Conservation (phyloP, 2,329 filamentous ascomycete genomes). For the Ascochyta viciae-villosae region DNA sequence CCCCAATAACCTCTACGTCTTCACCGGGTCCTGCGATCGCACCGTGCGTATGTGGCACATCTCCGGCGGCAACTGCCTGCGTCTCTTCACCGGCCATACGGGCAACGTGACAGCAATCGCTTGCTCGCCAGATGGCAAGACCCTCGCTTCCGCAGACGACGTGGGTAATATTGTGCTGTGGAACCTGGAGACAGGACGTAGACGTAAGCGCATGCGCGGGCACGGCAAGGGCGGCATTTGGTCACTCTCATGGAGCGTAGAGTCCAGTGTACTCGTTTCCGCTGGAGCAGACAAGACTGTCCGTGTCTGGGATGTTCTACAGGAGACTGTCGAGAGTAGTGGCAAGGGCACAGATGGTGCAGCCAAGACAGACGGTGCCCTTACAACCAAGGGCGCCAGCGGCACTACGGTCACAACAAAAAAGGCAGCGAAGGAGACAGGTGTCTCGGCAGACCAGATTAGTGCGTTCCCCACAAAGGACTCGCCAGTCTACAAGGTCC, state of each 20-base stretch:
- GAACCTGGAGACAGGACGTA: constrained; percentile 85
- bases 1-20: constrained; percentile 90
- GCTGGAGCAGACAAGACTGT: constrained; percentile 93
- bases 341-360: constrained; percentile 60
- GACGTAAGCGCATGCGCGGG: constrained; percentile 91
- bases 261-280: constrained; percentile 88
- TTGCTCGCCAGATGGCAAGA: constrained; percentile 85
- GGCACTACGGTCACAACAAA: constrained; percentile 50
- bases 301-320: constrained; percentile 89
- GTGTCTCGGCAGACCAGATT: constrained; percentile 91
- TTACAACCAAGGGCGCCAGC: constrained; percentile 58
- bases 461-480: constrained; percentile 96
- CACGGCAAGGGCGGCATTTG: constrained; percentile 94
- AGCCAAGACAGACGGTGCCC: constrained; percentile 60
- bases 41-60: constrained; percentile 98
- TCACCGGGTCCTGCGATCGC: constrained; percentile 91
- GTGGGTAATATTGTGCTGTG: constrained; percentile 91
- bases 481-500: constrained; percentile 89
- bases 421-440: constrained; percentile 89
- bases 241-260: constrained; percentile 90
- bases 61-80: constrained; percentile 83
- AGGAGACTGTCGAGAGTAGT: constrained; percentile 61
- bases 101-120: constrained; percentile 86
- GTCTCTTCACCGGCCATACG: constrained; percentile 89
- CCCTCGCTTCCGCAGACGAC: constrained; percentile 88